Conservation (phyloP, 2,329 filamentous ascomycete genomes). For the Neofusicoccum ribis region DNA sequence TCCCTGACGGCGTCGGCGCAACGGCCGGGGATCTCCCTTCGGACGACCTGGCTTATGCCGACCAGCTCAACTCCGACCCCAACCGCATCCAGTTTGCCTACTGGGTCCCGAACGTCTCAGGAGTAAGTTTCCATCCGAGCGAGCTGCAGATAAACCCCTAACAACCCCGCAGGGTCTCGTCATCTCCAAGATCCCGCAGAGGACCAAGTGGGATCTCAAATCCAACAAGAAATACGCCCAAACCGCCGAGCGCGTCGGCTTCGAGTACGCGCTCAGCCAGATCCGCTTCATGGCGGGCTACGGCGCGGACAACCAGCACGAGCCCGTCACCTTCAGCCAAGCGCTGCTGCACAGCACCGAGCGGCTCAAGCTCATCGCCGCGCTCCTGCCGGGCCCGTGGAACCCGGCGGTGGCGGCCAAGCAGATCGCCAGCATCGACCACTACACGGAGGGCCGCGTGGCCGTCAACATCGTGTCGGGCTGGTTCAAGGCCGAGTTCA, state of each 20-base stretch:
- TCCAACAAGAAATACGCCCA: constrained; percentile 52
- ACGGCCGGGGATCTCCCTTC: not conserved
- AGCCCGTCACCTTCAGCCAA: constrained; percentile 55
- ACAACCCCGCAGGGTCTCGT: constrained; percentile 43
- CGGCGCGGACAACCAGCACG: constrained; percentile 51
- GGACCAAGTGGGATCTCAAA: constrained; percentile 51
- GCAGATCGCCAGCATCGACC: constrained; percentile 55
- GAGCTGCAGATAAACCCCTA: not conserved
- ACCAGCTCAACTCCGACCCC: constrained; percentile 45
- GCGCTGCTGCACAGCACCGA: constrained; percentile 50
- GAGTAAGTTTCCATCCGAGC: constrained; percentile 23
- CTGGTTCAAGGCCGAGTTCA: constrained; percentile 57
- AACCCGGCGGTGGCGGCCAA: constrained; percentile 55
- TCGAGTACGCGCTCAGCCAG: constrained; percentile 55
- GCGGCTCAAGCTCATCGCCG: constrained; percentile 53
- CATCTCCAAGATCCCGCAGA: constrained; percentile 54
- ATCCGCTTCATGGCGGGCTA: constrained; percentile 57
- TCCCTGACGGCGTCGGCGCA: not conserved
- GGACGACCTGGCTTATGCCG: constrained; percentile 28
- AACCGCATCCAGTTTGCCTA: constrained; percentile 52
- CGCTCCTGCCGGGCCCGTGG: constrained; percentile 53
- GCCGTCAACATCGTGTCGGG: constrained; percentile 56
- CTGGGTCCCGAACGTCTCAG: constrained; percentile 57
- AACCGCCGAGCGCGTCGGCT: constrained; percentile 50
- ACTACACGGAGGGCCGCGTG: constrained; percentile 53